Evolutionary conservation across 345 rosid species (phyloP).

Genomic region (Linum usitatissimum): DNA sequence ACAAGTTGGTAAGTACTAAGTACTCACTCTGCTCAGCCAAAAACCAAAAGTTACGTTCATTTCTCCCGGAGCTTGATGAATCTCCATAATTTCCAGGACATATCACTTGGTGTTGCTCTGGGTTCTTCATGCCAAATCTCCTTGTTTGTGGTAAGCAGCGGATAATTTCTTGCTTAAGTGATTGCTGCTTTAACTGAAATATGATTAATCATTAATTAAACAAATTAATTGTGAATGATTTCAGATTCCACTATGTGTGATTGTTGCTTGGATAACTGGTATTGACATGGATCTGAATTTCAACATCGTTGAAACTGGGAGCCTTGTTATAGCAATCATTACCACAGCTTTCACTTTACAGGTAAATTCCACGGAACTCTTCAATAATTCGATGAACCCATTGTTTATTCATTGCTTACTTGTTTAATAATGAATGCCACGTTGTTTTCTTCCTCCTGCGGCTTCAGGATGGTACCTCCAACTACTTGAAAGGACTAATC

Average conservation of each 20-base stretch:
- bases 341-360: constrained; percentile 71
- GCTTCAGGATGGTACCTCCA: constrained; percentile 79
- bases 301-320: constrained; percentile 70
- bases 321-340: constrained; percentile 56
- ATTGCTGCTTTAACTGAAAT: too few species aligned
- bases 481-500: constrained; percentile 76
- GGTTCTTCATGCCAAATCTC: constrained; percentile 85
- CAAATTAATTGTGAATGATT: neutral
- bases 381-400: neutral
- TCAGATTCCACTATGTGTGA: constrained; percentile 62
- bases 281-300: constrained; percentile 75
- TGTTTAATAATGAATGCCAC: neutral
- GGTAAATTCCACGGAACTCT: constrained; percentile 17
- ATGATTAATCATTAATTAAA: neutral
- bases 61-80: neutral
- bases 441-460: neutral
- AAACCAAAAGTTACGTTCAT: too few species aligned
- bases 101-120: constrained; percentile 72
- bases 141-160: constrained; percentile 51
- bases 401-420: neutral
- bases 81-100: constrained; percentile 41
- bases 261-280: constrained; percentile 69
- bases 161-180: neutral
- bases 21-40: too few species aligned
- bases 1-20: constrained; percentile 54